Percentiles rank a stretch among this genome's conserved stretches.
Evolutionary conservation across 2,329 filamentous ascomycete genomes (phyloP).

Genomic region (Penicillium sp.): DNA sequence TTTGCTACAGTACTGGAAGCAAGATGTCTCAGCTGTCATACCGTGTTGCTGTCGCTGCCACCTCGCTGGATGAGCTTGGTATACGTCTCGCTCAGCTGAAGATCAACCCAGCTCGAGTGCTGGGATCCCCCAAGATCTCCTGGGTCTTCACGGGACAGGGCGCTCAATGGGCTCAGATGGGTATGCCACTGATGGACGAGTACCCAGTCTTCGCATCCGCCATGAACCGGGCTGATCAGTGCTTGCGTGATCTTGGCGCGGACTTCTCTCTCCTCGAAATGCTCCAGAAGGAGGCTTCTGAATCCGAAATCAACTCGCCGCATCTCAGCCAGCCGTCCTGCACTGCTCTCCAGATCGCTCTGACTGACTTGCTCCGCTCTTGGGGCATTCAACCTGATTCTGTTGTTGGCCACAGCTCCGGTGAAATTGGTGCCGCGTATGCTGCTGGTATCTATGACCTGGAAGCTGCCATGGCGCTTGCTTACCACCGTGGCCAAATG

Average conservation of each 20-base stretch:
- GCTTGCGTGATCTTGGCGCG: constrained; percentile 14
- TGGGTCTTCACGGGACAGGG: constrained; percentile 24
- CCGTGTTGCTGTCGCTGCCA: constrained; percentile 20
- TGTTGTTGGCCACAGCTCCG: constrained; percentile 21
- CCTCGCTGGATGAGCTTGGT: constrained; percentile 20
- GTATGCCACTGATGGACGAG: constrained; percentile 22
- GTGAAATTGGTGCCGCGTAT: constrained; percentile 23
- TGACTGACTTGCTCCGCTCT: constrained; percentile 17
- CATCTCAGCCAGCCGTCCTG: constrained; percentile 21
- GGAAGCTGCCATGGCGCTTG: constrained; percentile 18
- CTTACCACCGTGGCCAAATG: constrained; percentile 22
- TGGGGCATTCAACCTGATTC: constrained; percentile 17
- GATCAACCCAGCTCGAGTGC: constrained; percentile 17
- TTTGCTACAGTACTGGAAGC: constrained; percentile 25
- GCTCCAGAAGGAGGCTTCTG: constrained; percentile 7
- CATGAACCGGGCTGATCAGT: constrained; percentile 13
- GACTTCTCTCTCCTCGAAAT: constrained; percentile 19
- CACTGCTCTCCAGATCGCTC: constrained; percentile 19
- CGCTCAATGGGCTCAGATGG: constrained; percentile 22
- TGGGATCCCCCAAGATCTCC: constrained; percentile 13
- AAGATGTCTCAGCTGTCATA: constrained; percentile 26
- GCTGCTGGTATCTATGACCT: constrained; percentile 18
- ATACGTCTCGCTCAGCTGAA: constrained; percentile 23
- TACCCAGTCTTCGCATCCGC: constrained; percentile 21
- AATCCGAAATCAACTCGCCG: constrained; percentile 16